phyloP scores from a whole-genome alignment of 805 yeast genomes.

The Sugiyamaella americana region DNA sequence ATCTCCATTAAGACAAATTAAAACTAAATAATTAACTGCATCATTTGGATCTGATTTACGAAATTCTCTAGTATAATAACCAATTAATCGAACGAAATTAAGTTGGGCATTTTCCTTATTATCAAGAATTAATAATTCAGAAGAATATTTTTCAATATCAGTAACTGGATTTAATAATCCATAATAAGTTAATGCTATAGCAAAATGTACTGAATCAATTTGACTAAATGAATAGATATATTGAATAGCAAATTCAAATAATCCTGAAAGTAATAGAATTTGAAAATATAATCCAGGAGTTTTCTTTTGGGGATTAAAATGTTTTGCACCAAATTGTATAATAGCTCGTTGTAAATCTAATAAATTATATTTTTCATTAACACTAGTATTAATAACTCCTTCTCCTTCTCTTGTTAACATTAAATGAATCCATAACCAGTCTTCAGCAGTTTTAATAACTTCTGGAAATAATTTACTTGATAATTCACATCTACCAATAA shows the following conservation, averaged over 20 bases:
- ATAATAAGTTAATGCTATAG: slow-evolving; percentile 70
- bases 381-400: slow-evolving; percentile 28
- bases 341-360: slow-evolving; percentile 68
- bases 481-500: slow-evolving; percentile 84
- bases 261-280: slow-evolving; percentile 65
- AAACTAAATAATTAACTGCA: slow-evolving; percentile 81
- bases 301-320: slow-evolving; percentile 55
- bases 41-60: slow-evolving; percentile 80
- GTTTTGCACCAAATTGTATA: slow-evolving; percentile 62
- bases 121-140: slow-evolving; percentile 35
- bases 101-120: slow-evolving; percentile 34
- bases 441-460: slow-evolving; percentile 77
- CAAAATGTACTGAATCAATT: slow-evolving; percentile 83
- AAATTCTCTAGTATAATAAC: slow-evolving; percentile 76
- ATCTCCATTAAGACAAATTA: slow-evolving; percentile 55
- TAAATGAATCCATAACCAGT: slow-evolving; percentile 95
- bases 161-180: slow-evolving; percentile 54
- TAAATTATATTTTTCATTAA: slow-evolving; percentile 66
- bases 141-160: slow-evolving; percentile 23
- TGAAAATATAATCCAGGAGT: slow-evolving; percentile 70
- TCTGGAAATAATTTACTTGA: slow-evolving; percentile 60
- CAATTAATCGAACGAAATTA: slow-evolving; percentile 58
- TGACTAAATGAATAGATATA: slow-evolving; percentile 59
- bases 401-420: slow-evolving; percentile 59
- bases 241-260: slow-evolving; percentile 73